Evolutionary conservation across 176 grass and related monocot species (phyloP), one percentile per base, ranked within the genome.

Genomic region (Microstegium vimineum): DNA sequence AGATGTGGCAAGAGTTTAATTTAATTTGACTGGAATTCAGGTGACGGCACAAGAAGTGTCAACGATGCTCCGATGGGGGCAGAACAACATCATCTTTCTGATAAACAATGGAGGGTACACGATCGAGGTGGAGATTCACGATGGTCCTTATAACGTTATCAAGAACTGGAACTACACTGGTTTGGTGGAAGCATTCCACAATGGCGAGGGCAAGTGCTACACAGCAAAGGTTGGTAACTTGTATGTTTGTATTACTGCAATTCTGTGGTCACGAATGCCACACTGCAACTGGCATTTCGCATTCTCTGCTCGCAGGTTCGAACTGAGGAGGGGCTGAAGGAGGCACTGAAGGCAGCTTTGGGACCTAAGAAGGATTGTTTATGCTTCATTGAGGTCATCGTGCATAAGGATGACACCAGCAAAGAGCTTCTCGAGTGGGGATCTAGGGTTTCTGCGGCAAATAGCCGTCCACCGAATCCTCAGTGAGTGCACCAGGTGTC

Each of bases 41-140:
- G 89, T 91, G 42, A 82, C 86, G 2, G 77, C 89, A 30, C 86
- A 87, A 60, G 89, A 91, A 28, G 89, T 91, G 36, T 85, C 89
- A 1, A 91, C 89, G 2, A 91, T 91, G 89, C 71, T 91, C 5
- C 81, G 89, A 9, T 91, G 76, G 65, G 81, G 54, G 5, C 89
- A 85, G 36, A 85, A 91, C 60, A 91, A 3, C 64, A 82, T 91
- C 4, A 91, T 91, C 10, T 89, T 91, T 22, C 86, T 91, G 43
- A 91, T 91, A 76, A 91, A 91, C 77, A 91, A 91, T 12, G 89
- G 86, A 16, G 89, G 89, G 17, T 89, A 91, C 73, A 91, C 86
- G 5, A 89, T 91, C 8, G 89, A 91, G 82, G 89, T 89, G 41
- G 86, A 91, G 81, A 91, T 91, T 66, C 89, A 91, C 18, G 89